Conservation (phyloP, 1,284 basidiomycete species). For the Cryptococcus sp. region DNA sequence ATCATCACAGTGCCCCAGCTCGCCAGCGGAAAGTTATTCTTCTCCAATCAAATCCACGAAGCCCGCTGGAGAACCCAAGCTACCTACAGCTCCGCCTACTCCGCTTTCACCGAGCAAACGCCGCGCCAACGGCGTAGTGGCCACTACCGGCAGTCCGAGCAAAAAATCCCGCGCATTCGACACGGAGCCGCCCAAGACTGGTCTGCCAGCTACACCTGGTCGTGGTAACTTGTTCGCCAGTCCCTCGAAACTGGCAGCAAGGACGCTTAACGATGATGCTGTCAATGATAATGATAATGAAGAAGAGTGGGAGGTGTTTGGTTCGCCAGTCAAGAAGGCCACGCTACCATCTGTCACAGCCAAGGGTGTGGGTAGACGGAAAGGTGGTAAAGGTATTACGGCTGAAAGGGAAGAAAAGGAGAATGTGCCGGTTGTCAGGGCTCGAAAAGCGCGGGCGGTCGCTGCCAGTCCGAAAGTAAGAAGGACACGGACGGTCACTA, state of each 20-base stretch:
- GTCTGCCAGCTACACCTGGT: conserved; percentile 27
- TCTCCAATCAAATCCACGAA: conserved; percentile 3
- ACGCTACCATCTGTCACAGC: neutral
- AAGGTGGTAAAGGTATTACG: neutral
- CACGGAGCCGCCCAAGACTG: conserved; percentile 24
- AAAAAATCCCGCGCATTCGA: conserved; percentile 23
- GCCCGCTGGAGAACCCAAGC: neutral
- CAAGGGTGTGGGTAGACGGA: neutral
- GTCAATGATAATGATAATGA: conserved; percentile 7
- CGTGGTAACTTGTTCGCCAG: conserved; percentile 35
- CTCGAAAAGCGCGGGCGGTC: too few species aligned
- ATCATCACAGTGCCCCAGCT: conserved; percentile 29
- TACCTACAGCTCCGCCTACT: conserved; percentile 24
- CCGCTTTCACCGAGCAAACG: conserved; percentile 39
- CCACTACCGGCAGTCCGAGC: conserved; percentile 16
- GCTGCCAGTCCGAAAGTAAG: conserved; percentile 10
- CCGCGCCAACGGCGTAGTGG: conserved; percentile 3
- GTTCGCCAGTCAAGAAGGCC: neutral
- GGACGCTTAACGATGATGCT: conserved; percentile 1
- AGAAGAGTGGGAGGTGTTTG: conserved; percentile 11
- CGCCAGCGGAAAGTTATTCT: conserved; percentile 4
- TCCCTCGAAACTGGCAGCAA: neutral
- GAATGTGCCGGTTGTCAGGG: conserved; percentile 4
- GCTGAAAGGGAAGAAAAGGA: conserved; percentile 4
- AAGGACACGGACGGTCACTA: conserved; percentile 2